Base-by-base conservation (phyloP, 129 eudicot species). In the Dittrichia graveolens region DNA sequence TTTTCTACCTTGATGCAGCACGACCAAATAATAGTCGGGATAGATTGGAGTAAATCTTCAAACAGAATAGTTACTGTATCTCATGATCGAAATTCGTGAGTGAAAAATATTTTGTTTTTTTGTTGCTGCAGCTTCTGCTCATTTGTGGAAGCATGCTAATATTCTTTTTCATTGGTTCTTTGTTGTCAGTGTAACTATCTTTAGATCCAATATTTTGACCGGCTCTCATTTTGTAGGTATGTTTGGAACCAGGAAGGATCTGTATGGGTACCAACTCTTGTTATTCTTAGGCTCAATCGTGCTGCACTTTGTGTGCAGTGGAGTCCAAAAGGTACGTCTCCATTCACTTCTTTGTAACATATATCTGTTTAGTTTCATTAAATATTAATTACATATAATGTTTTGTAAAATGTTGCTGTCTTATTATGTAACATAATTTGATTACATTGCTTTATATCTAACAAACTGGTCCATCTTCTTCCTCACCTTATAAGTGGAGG, bases 231-330 rank as follows among this genome's bases (percentile, higher is more conserved):
- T 58, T 78, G 64, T 85, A 94, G 99, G 67, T 94, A 94, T 79
- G 99, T 94, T 62, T 94, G 99, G 99, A 90, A 89, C 79, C 89
- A 84, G 63, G 99, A 94, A 84, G 85, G 80, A 42, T 67, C 89
- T 72, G 86, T 84, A 48, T 94, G 99, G 99, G 96, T 90, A 7
- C 99, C 97, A 38, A 94, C 99, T 16, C 96, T 94, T 58, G 99
- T 94, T 77, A 94, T 94, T 67, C 91, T 94, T 44, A 81, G 99
- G 85, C 83, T 94, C 41, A 94, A 94, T 61, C 91, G 99, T 41
- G 99, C 99, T 42, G 99, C 99, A 40, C 97, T 94, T 63, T 94
- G 99, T 81, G 99, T 94, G 57, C 97, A 94, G 71, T 94, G 99
- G 99, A 94, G 99, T 83, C 99, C 99, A 38, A 76, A 75, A 90